A percentile compares a stretch with the other conserved stretches of the same genome.
These are phyloP conservation scores for Lichina pygmaea DNA, from an alignment of 495 filamentous ascomycete species.

Conservation along the genomic window DNA sequence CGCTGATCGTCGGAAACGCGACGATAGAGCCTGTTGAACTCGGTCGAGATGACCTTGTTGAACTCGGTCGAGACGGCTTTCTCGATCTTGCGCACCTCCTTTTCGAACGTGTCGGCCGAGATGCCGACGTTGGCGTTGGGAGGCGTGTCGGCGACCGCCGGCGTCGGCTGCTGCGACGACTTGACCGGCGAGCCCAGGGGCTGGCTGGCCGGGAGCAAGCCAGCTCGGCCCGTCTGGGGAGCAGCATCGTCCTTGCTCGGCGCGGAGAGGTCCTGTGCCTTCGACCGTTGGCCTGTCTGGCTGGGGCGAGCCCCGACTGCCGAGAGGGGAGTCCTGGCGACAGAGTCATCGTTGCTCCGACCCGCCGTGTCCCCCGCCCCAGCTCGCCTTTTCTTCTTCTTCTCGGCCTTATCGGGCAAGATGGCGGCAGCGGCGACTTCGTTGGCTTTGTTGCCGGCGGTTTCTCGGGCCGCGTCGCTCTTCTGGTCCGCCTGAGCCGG, in stretches of 20 bases:
- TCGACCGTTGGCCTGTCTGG: neutral
- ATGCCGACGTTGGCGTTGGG: conserved; percentile 9
- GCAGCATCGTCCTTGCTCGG: neutral
- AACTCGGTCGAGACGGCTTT: conserved; percentile 26
- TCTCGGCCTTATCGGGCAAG: conserved; percentile 12
- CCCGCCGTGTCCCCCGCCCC: neutral
- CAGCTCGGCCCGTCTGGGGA: conserved; percentile 1
- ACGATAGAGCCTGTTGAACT: conserved; percentile 30
- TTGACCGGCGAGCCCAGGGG: neutral
- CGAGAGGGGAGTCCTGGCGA: neutral
- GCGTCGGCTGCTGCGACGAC: neutral
- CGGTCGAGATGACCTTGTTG: conserved; percentile 23
- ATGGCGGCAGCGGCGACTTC: neutral
- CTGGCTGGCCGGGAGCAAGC: conserved; percentile 1
- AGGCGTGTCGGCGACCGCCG: conserved; percentile 4
- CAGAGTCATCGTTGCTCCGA: neutral
- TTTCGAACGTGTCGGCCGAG: conserved; percentile 17
- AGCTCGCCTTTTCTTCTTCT: conserved; percentile 9
- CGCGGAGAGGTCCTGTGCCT: neutral
- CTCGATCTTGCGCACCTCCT: conserved; percentile 28
- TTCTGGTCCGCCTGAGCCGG: conserved; percentile 11
- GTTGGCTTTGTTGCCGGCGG: conserved; percentile 12
- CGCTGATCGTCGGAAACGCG: conserved; percentile 39
- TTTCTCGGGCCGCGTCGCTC: conserved; percentile 12
- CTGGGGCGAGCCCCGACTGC: neutral